Evolutionary conservation across 2,329 filamentous ascomycete species (phyloP).

Genomic region (Ascochyta lentis): DNA sequence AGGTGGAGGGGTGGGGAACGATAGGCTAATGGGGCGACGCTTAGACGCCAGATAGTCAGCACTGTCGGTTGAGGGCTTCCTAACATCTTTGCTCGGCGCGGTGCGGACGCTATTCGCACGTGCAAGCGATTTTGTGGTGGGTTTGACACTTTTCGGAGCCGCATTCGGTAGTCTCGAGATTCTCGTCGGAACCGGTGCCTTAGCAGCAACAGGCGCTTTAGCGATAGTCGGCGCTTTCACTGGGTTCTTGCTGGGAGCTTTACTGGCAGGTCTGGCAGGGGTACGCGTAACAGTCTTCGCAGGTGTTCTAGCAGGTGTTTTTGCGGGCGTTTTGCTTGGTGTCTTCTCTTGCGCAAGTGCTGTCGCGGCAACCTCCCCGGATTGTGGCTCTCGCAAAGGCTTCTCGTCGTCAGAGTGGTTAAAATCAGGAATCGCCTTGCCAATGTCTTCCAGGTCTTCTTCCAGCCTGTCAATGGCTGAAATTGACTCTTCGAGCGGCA

Average conservation of each 20-base stretch:
- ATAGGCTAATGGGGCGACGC: slow-evolving; percentile 56
- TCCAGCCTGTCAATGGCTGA: slow-evolving; percentile 60
- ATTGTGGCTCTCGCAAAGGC: slow-evolving; percentile 33
- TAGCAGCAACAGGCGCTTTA: background rate
- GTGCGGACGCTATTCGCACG: slow-evolving; percentile 39
- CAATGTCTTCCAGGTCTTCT: slow-evolving; percentile 58
- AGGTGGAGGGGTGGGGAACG: slow-evolving; percentile 56
- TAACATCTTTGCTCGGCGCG: slow-evolving; percentile 29
- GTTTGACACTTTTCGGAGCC: slow-evolving; percentile 39
- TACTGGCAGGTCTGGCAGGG: background rate
- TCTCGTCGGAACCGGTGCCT: slow-evolving; percentile 18
- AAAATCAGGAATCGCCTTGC: slow-evolving; percentile 47
- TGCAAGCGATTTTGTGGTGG: slow-evolving; percentile 30
- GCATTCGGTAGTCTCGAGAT: slow-evolving; percentile 37
- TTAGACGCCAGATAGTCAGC: slow-evolving; percentile 52
- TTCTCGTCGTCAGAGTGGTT: slow-evolving; percentile 42
- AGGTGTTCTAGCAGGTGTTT: background rate
- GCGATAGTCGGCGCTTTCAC: background rate
- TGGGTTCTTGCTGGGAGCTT: background rate
- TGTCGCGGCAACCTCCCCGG: slow-evolving; percentile 13
- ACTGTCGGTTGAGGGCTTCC: slow-evolving; percentile 33
- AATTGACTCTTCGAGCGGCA: slow-evolving; percentile 55
- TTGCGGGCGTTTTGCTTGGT: slow-evolving; percentile 3
- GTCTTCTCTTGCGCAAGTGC: slow-evolving; percentile 15
- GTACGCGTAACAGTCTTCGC: background rate